Evolutionary conservation across 1,284 basidiomycete species (phyloP), one percentile per base, ranked within the genome.

Genomic region (Ceratobasidium sp.): DNA sequence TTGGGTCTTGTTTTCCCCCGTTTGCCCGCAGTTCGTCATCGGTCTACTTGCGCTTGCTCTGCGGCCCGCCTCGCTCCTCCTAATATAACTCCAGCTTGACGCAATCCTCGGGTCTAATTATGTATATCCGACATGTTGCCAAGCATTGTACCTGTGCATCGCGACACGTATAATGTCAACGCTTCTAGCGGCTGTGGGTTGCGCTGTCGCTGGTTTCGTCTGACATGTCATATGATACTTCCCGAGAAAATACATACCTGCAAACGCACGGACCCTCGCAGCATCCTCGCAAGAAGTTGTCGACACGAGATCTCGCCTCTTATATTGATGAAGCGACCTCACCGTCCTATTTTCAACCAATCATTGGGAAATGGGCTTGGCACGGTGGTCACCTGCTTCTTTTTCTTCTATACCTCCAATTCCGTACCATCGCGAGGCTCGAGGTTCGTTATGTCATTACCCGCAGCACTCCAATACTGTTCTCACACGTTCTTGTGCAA

Each of bases 281-380:
- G 19, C 37, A 71, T 58, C 53, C 54, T 59, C 66, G 66, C 66
- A 59, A 56, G 54, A 71, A 71, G 41, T 43, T n/a, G 4, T 19
- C 3, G 16, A 24, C 54, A 71, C 54, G 54, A 46, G 66, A 71
- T 27, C 27, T 6, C 22, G 14, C 53, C 54, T 71, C 16, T 14
- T 37, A 1, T 19, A 54, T 54, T 43, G 53, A 19, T 37, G 24
- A 41, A 43, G 29, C 48, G 9, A 22, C 8, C 24, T 14, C 2
- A 27, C n/a, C 11, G 13, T 31, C 24, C 22, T 19, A 14, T 43
- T 34, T 29, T 54, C 43, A 9, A 19, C 51, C 43, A 39, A 41
- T 68, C 7, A 34, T 49, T 0, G 1, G 3, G 16, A 31, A 9
- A 43, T 54, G 16, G 22, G 34, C 65, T 68, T 68, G 65, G 65